phyloP scores from a whole-genome alignment of 2,329 filamentous ascomycete species.

The Pezicula neosporulosa region DNA sequence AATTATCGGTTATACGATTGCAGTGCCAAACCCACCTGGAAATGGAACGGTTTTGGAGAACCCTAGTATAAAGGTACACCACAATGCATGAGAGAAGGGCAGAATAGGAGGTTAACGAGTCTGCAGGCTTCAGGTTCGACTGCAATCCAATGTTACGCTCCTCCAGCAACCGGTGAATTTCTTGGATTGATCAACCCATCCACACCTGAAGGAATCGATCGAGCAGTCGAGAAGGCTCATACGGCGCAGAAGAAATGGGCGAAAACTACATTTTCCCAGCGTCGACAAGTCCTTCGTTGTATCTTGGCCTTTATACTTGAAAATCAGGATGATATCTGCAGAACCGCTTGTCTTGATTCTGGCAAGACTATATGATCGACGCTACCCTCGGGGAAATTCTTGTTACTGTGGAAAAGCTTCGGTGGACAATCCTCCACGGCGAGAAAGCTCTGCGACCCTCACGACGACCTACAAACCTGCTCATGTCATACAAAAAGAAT shows the following conservation, averaged over 20 bases:
- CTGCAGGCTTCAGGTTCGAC: conserved; percentile 55
- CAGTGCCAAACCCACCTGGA: conserved; percentile 57
- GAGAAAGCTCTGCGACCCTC: conserved; percentile 74
- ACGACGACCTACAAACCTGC: conserved; percentile 76
- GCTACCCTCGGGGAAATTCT: conserved; percentile 92
- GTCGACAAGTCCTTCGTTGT: conserved; percentile 75
- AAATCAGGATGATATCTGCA: conserved; percentile 83
- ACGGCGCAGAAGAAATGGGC: conserved; percentile 76
- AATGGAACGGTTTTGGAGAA: conserved; percentile 54
- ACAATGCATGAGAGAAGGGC: background rate
- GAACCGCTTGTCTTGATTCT: conserved; percentile 83
- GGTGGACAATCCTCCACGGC: conserved; percentile 90
- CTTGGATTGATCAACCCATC: conserved; percentile 77
- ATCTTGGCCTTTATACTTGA: conserved; percentile 81
- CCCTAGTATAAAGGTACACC: conserved; percentile 54
- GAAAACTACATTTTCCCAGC: conserved; percentile 70
- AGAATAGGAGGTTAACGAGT: conserved; percentile 11
- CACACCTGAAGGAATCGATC: conserved; percentile 74
- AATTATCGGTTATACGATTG: conserved; percentile 56
- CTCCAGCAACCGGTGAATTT: conserved; percentile 82
- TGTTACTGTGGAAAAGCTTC: conserved; percentile 88
- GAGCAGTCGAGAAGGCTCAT: conserved; percentile 69
- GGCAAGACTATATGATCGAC: conserved; percentile 94
- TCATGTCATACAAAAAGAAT: conserved; percentile 96
- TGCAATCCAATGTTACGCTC: conserved; percentile 80